Conservation (phyloP, 202 grass and related monocot genomes). For the Panicum virgatum region DNA sequence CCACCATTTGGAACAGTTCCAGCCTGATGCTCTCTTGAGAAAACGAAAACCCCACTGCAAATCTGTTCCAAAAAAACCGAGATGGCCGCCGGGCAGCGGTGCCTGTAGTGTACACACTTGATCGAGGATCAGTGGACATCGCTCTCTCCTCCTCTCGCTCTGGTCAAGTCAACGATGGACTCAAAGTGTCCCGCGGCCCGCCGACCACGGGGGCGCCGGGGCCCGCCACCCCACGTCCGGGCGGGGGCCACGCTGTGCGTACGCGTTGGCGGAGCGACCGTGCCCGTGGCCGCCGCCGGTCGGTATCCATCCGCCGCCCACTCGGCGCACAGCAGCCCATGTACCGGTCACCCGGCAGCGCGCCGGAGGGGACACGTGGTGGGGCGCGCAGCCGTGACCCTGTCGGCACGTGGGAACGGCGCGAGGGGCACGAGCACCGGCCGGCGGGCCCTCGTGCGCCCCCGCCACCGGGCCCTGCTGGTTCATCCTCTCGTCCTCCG, state of each 20-base stretch:
- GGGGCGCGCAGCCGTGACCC: neutral
- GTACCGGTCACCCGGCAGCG: neutral
- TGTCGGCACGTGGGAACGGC: slow-evolving; percentile 5
- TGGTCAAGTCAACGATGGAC: neutral
- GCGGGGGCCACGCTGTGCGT: neutral
- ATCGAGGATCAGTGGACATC: neutral
- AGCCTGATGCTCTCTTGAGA: too few species aligned
- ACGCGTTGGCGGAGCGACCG: neutral
- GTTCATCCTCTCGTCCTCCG: too few species aligned
- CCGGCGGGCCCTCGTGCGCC: neutral
- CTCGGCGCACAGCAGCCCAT: neutral
- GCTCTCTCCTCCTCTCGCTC: neutral
- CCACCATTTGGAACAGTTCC: too few species aligned
- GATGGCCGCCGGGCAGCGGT: neutral
- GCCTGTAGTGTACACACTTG: too few species aligned
- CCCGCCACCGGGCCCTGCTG: neutral
- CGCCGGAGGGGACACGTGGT: slow-evolving; percentile 18
- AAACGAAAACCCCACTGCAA: neutral
- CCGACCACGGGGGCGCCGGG: neutral
- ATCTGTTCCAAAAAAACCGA: too few species aligned
- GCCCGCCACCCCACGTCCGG: neutral
- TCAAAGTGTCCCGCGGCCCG: neutral
- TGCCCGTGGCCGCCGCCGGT: neutral
- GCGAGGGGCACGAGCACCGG: neutral
- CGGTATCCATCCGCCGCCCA: too few species aligned